A percentile compares a stretch with the other conserved stretches of the same genome.
These are phyloP conservation scores for Blepharisma stoltei DNA, from an alignment of 73 alveolate species.

Conservation along the genomic window DNA sequence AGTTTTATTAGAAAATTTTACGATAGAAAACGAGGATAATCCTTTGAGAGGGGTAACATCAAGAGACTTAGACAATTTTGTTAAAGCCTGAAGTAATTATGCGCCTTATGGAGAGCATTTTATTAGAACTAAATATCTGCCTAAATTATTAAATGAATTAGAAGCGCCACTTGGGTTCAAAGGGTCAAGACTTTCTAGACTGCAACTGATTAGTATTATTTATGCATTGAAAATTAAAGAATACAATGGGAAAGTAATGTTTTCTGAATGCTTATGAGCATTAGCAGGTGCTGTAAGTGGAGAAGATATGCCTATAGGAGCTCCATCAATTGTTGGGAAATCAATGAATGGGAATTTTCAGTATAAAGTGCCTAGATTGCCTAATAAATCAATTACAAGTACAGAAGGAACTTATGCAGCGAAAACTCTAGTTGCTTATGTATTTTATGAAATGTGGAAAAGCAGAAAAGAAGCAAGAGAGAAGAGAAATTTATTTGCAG, in stretches of 20 bases:
- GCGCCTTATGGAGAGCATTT: slow-evolving; percentile 50
- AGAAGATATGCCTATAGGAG: slow-evolving; percentile 34
- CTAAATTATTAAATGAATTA: slow-evolving; percentile 34
- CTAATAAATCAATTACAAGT: background rate
- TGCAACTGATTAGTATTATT: slow-evolving; percentile 41
- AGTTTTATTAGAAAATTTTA: slow-evolving; percentile 55
- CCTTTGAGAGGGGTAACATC: slow-evolving; percentile 36
- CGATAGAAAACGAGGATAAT: slow-evolving; percentile 45
- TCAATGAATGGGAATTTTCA: background rate
- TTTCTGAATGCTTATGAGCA: slow-evolving; percentile 56
- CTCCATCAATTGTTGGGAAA: slow-evolving; percentile 1
- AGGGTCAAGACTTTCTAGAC: slow-evolving; percentile 35
- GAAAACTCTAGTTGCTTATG: slow-evolving; percentile 7
- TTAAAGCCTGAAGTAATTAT: slow-evolving; percentile 44
- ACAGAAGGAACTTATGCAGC: background rate
- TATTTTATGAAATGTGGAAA: background rate
- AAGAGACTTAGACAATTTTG: slow-evolving; percentile 47
- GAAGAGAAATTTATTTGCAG: too few species aligned
- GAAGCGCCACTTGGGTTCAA: slow-evolving; percentile 57
- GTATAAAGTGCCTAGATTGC: background rate
- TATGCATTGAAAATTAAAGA: slow-evolving; percentile 47
- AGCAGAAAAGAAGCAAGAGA: too few species aligned
- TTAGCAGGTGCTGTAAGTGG: slow-evolving; percentile 46
- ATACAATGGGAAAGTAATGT: slow-evolving; percentile 44
- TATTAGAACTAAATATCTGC: slow-evolving; percentile 39